Conservation (phyloP, 768 basidiomycete genomes). For the Gelatoporia subvermispora region DNA sequence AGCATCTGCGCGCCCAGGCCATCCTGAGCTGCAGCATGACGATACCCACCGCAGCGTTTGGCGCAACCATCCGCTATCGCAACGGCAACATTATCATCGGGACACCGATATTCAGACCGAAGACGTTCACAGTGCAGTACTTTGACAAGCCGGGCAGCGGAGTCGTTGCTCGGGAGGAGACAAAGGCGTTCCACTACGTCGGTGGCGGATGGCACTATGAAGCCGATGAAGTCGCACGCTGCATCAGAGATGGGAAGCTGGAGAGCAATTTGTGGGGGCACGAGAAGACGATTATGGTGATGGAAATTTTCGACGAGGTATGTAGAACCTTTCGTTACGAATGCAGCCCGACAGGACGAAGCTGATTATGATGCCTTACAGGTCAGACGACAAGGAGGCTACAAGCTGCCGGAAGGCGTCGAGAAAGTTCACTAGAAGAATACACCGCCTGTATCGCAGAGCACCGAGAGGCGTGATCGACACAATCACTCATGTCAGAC, state of each 20-base stretch:
- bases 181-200: slow-evolving; percentile 48
- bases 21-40: slow-evolving; percentile 68
- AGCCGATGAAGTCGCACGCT: slow-evolving; percentile 84
- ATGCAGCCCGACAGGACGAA: neutral
- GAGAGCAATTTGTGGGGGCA: slow-evolving; percentile 76
- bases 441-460: too few relatives aligned
- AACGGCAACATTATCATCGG: slow-evolving; percentile 63
- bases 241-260: slow-evolving; percentile 64
- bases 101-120: slow-evolving; percentile 63
- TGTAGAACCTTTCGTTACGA: slow-evolving; percentile 3
- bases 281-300: slow-evolving; percentile 74
- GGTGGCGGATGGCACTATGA: slow-evolving; percentile 81
- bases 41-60: slow-evolving; percentile 38
- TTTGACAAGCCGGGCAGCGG: slow-evolving; percentile 42
- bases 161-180: slow-evolving; percentile 50
- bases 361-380: slow-evolving; percentile 18
- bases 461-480: too few relatives aligned
- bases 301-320: slow-evolving; percentile 85
- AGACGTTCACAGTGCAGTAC: slow-evolving; percentile 61
- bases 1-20: slow-evolving; percentile 66
- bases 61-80: slow-evolving; percentile 70
- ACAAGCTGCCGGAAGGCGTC: slow-evolving; percentile 56
- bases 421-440: slow-evolving; percentile 32
- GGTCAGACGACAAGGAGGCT: slow-evolving; percentile 67
- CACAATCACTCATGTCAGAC: too few relatives aligned